Base-by-base conservation (phyloP, 1,284 basidiomycete species). In the Limonomyces culmigenus region DNA sequence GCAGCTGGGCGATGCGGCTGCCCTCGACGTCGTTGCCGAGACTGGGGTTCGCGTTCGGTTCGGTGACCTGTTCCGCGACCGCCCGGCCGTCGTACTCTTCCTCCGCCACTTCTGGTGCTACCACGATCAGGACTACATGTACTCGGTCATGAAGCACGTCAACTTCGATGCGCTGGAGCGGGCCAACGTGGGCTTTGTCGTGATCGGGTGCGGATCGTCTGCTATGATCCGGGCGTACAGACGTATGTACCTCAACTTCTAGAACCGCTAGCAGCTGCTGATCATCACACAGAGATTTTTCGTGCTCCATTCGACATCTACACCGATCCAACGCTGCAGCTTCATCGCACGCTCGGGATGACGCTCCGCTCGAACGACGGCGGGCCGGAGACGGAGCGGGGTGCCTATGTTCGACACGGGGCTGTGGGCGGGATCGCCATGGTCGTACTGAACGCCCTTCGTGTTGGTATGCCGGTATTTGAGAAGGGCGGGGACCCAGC, bases 121-220 rank as follows among this genome's bases (percentile, higher is more conserved):
- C 3, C 56, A 74, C 20, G 86, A 83, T 51, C 83, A 87, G 49
- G 83, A 89, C 49, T 93, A 91, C 53, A 72, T 89, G 62, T 65
- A 71, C 37, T 74, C 73, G 21, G 61, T 89, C 39, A 50, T 65
- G 39, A 53, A 60, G 14, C 59, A 63, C 32, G 62, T 74, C 27
- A 56, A 70, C 34, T 56, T 60, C 8, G 64, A 63, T 32, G 60
- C 64, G 3, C 61, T 81, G 34, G 64, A 71, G 32, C 60, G 59
- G 27, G 63, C 65, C 12, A 62, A 64, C 17, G 54, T 70, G 38
- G 68, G 65, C 45, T 56, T 86, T 36, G 63, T 88, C 35, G 61
- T 92, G 44, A 72, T 93, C 47, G 74, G 83, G 23, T 80, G 86
- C 49, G 88, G 85, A 2, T 67, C 78, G 2, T 68, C 67, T 38